phyloP scores from a whole-genome alignment of 139 green algal species.

The Chlamydomonas sp. region DNA sequence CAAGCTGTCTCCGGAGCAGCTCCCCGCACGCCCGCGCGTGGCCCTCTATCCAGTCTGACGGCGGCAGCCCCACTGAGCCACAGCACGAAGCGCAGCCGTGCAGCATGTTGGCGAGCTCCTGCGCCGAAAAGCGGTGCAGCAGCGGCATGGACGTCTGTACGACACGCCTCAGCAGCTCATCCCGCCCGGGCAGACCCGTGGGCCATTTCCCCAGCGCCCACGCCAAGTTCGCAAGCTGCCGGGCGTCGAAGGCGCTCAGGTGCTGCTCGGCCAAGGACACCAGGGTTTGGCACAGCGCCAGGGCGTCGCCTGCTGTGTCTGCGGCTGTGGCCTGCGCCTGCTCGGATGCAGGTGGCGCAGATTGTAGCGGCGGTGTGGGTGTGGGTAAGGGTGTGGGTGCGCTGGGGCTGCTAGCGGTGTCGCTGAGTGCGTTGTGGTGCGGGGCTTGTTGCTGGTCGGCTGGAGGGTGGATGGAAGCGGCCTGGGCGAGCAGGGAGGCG shows the following conservation, averaged over 20 bases:
- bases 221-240: slow-evolving; percentile 20
- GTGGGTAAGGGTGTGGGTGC: neutral
- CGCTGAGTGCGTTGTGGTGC: neutral
- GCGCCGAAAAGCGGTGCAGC: neutral
- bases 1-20: neutral
- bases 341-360: neutral
- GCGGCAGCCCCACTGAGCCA: neutral
- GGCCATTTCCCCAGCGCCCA: slow-evolving; percentile 39
- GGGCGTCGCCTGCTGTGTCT: too few relatives aligned
- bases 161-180: neutral
- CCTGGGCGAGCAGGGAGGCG: neutral
- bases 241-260: slow-evolving; percentile 8
- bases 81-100: neutral
- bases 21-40: neutral
- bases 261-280: neutral
- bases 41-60: neutral
- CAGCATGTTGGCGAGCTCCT: slow-evolving; percentile 35
- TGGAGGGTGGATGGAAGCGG: neutral
- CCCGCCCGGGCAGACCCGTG: neutral
- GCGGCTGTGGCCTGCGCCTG: neutral
- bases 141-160: neutral
- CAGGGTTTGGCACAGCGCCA: neutral
- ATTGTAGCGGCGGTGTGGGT: too few relatives aligned
- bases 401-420: neutral
- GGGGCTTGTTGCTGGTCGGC: neutral